These are phyloP conservation scores for Russula sp. DNA, from an alignment of 768 basidiomycete species.

Conservation along the genomic window DNA sequence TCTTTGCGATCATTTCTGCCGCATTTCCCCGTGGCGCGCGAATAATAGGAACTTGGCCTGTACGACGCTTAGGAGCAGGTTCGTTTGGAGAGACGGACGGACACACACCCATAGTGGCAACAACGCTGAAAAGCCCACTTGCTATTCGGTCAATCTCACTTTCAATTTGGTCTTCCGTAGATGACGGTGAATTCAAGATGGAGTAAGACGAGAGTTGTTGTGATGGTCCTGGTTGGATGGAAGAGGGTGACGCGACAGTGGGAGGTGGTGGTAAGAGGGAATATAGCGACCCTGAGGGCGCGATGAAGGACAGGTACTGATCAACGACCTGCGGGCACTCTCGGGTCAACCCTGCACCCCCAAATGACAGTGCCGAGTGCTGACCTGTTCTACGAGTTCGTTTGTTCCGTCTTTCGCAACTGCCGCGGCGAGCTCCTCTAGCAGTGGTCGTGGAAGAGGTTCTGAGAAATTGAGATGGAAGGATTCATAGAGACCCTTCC, in stretches of 20 bases:
- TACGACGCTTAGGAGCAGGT: not conserved
- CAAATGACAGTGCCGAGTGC: slow-evolving; percentile 26
- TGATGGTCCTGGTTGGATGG: slow-evolving; percentile 32
- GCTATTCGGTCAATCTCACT: slow-evolving; percentile 90
- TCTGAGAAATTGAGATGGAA: slow-evolving; percentile 96
- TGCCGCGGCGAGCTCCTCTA: slow-evolving; percentile 89
- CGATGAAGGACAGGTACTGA: slow-evolving; percentile 94
- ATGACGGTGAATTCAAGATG: slow-evolving; percentile 85
- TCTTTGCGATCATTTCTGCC: slow-evolving; percentile 98
- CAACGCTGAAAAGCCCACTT: slow-evolving; percentile 83
- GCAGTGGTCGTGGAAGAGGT: slow-evolving; percentile 75
- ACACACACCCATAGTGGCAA: slow-evolving; percentile 74
- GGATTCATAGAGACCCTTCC: slow-evolving; percentile 84
- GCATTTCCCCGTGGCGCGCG: slow-evolving; percentile 94
- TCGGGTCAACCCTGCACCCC: not conserved
- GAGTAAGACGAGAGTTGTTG: slow-evolving; percentile 62
- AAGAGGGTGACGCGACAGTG: slow-evolving; percentile 32
- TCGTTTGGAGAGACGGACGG: not conserved
- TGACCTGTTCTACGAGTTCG: slow-evolving; percentile 73
- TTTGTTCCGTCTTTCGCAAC: slow-evolving; percentile 81
- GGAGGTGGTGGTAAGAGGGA: slow-evolving; percentile 68
- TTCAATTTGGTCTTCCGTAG: slow-evolving; percentile 87
- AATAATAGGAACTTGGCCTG: slow-evolving; percentile 91
- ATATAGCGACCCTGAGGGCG: slow-evolving; percentile 89
- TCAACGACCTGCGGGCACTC: slow-evolving; percentile 66